phyloP scores from a whole-genome alignment of 495 filamentous ascomycete genomes.

The Neurospora sp. region DNA sequence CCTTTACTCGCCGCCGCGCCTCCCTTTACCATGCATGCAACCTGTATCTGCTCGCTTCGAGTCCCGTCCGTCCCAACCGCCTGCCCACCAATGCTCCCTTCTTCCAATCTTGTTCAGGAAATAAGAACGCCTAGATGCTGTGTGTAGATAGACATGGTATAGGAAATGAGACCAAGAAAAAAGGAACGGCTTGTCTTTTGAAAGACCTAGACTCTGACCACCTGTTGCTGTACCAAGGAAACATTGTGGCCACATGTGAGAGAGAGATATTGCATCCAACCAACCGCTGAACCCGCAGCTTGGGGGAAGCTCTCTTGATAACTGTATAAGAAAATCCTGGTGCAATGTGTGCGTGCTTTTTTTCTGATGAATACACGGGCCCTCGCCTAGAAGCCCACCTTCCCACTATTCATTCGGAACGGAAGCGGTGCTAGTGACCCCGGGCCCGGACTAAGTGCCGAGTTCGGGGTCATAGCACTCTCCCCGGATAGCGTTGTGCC shows the following conservation, averaged over 20 bases:
- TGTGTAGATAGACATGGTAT: background rate
- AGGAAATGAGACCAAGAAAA: background rate
- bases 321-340: background rate
- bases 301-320: background rate
- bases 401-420: conserved; percentile 16
- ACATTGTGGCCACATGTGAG: background rate
- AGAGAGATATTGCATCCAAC: background rate
- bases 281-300: background rate
- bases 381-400: conserved; percentile 17
- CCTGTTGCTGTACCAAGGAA: background rate
- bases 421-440: conserved; percentile 9
- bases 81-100: background rate
- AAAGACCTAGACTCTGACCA: background rate
- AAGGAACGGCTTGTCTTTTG: background rate
- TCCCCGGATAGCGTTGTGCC: conserved; percentile 27
- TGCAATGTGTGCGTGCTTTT: background rate
- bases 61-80: background rate
- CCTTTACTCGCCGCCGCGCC: background rate
- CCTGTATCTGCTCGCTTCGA: background rate
- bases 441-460: conserved; percentile 30
- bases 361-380: background rate
- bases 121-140: background rate
- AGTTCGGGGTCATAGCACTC: conserved; percentile 20
- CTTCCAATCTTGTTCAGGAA: background rate
- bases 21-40: background rate